phyloP scores from a whole-genome alignment of 345 rosid species.

The Syzygium aqueum region DNA sequence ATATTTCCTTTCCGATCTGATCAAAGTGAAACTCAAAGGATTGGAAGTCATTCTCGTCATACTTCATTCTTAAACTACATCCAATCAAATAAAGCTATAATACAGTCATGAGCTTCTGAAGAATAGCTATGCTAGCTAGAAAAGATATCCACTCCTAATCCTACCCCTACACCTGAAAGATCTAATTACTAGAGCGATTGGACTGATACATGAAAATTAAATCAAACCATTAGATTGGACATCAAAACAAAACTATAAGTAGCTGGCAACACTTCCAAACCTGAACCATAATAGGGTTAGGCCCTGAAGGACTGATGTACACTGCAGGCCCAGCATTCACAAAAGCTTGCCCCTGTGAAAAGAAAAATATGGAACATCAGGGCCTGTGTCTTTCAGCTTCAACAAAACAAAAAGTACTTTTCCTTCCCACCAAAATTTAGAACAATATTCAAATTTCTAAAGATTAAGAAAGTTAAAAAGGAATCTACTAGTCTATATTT shows the following conservation, averaged over 20 bases:
- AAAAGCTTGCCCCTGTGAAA: slow-evolving; percentile 51
- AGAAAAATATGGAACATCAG: neutral
- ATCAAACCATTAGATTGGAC: neutral
- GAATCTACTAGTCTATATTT: neutral
- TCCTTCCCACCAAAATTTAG: neutral
- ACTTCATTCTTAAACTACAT: neutral
- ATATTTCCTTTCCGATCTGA: neutral
- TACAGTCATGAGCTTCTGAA: neutral
- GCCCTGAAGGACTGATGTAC: slow-evolving; percentile 83
- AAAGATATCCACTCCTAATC: neutral
- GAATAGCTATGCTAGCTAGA: neutral
- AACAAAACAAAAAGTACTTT: neutral
- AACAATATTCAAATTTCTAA: neutral
- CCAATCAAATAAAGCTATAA: neutral
- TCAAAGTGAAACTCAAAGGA: neutral
- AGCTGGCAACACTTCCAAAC: slow-evolving; percentile 12
- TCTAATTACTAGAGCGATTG: neutral
- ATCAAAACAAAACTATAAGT: neutral
- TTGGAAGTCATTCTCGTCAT: neutral
- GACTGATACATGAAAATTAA: neutral
- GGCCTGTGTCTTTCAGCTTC: neutral
- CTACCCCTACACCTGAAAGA: neutral
- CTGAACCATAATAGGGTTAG: slow-evolving; percentile 98
- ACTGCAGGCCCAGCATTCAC: slow-evolving; percentile 93
- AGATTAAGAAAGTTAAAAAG: neutral